Base-by-base conservation (phyloP, 176 grass and related monocot species). In the Bothriochloa decipiens region DNA sequence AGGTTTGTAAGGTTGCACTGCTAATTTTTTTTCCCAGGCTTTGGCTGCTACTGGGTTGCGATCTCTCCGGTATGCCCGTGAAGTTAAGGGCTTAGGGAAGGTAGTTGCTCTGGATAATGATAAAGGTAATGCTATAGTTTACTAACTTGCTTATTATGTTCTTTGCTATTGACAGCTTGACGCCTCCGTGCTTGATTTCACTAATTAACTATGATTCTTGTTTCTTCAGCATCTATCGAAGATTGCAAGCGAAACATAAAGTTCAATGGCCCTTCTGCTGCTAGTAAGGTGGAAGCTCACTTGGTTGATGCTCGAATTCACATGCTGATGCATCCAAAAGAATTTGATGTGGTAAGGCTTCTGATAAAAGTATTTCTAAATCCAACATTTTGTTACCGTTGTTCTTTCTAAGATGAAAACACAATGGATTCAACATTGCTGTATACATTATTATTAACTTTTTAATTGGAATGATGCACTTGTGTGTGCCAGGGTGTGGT, bases 251-350 rank as follows among this genome's bases (percentile, higher is more conserved):
- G 85, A 80, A 99, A 99, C 42, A 94, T 99, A 87, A 87, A 90
- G 76, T 96, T 96, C 70, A 99, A 99, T 84, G 93, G 93, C 39
- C 67, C 89, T 81, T 80, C 89, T 25, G 84, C 84, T 84, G 74
- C 71, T 67, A 92, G 87, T 74, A 99, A 99, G 84, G 90, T 99
- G 23, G 93, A 96, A 91, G 89, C 91, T 83, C 84, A 99, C 86
- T 92, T 95, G 74, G 90, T 90, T 78, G 96, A 99, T 90, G 91
- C 96, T 90, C 89, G 91, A 81, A 86, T 99, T 89, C 92, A 94
- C 79, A 99, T 99, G 96, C 91, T 99, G 75, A 99, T 89, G 5
- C 96, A 99, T 87, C 89, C 91, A 72, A 99, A 99, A 92, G 96
- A 99, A 91, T 99, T 92, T 90, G 91, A 99, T 92, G 91, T 90